These are phyloP conservation scores for Graphilbum sp. DNA, from an alignment of 2,329 filamentous ascomycete species.

Conservation along the genomic window DNA sequence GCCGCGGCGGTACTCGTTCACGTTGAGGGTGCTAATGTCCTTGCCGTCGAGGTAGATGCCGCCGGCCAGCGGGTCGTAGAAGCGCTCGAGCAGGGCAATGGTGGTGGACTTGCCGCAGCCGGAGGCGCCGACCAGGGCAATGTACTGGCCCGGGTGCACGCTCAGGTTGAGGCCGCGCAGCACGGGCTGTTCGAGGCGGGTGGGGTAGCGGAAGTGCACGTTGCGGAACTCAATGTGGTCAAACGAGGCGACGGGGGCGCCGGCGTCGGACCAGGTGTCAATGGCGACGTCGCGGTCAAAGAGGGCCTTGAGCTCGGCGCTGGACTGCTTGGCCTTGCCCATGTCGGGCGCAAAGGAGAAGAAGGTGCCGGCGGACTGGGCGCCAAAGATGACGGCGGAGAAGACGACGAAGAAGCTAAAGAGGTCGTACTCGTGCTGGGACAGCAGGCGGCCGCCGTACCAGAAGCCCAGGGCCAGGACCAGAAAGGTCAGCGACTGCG, in stretches of 20 bases:
- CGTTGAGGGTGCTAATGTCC: conserved; percentile 65
- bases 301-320: conserved; percentile 61
- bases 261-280: conserved; percentile 63
- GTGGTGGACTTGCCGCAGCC: conserved; percentile 92
- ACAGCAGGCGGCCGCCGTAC: conserved; percentile 72
- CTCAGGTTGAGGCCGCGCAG: conserved; percentile 65
- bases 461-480: conserved; percentile 82
- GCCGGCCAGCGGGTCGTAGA: conserved; percentile 78
- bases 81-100: conserved; percentile 80
- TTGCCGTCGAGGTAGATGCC: conserved; percentile 68
- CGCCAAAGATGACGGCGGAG: conserved; percentile 73
- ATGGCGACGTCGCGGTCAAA: conserved; percentile 72
- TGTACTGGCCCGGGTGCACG: conserved; percentile 63
- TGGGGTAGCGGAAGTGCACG: conserved; percentile 90
- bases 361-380: conserved; percentile 77
- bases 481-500: conserved; percentile 71
- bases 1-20: conserved; percentile 71
- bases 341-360: conserved; percentile 87
- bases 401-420: conserved; percentile 93
- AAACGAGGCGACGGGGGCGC: conserved; percentile 43
- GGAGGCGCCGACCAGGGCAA: conserved; percentile 83
- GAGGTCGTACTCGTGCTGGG: conserved; percentile 50
- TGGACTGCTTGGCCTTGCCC: conserved; percentile 80
- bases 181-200: conserved; percentile 79
- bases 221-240: conserved; percentile 76